A percentile compares a stretch with the other conserved stretches of the same genome.
Evolutionary conservation across 163 green algal genomes (phyloP).

Genomic region (Chloroidium sp.): DNA sequence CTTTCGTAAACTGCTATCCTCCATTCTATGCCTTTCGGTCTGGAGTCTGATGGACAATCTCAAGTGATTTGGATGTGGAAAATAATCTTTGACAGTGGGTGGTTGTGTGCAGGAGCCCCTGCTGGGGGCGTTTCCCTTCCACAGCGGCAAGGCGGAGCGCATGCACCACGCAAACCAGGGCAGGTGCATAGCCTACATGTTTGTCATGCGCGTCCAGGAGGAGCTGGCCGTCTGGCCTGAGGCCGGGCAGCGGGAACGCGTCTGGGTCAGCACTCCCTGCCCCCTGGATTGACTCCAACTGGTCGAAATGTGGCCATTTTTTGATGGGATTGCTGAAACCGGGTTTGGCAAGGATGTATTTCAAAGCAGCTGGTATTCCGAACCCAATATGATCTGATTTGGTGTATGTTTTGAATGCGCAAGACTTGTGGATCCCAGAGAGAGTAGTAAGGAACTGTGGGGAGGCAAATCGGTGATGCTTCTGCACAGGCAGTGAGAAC

Average conservation of each 20-base stretch:
- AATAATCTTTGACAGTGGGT: neutral
- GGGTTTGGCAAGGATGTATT: neutral
- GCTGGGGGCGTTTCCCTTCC: constrained; percentile 59
- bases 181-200: constrained; percentile 61
- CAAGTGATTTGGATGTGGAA: neutral
- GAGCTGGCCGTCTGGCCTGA: constrained; percentile 75
- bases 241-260: constrained; percentile 36
- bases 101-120: constrained; percentile 34
- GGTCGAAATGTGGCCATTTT: neutral
- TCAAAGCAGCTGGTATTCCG: neutral
- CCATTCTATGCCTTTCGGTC: too few species aligned
- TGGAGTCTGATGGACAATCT: too few species aligned
- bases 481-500: too few species aligned
- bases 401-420: neutral
- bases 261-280: constrained; percentile 48
- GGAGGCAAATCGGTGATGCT: too few species aligned
- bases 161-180: constrained; percentile 12
- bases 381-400: neutral
- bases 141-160: constrained; percentile 39
- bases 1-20: neutral
- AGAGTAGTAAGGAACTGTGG: too few species aligned
- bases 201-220: constrained; percentile 69
- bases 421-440: too few species aligned
- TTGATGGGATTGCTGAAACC: neutral
- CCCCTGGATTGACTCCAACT: neutral